A percentile compares a stretch with the other conserved stretches of the same genome.
Conservation (phyloP, 2,329 filamentous ascomycete genomes). For the Neopestalotiopsis sp. region DNA sequence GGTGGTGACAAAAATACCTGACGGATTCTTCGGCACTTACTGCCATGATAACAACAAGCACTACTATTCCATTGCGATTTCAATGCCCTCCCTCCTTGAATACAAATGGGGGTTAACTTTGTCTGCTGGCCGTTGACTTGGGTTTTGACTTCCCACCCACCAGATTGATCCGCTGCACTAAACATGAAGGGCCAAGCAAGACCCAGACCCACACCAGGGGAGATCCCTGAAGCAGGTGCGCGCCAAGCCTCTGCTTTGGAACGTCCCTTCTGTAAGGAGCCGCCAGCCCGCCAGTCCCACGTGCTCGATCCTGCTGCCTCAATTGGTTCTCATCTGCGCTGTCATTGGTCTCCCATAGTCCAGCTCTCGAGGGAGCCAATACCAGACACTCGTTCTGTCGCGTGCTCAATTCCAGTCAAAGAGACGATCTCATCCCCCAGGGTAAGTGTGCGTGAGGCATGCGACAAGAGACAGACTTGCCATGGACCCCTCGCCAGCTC, state of each 20-base stretch:
- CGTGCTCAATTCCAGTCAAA: slow-evolving; percentile 17
- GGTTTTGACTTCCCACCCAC: background rate
- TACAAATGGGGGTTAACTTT: background rate
- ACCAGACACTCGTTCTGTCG: slow-evolving; percentile 17
- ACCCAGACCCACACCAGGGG: background rate
- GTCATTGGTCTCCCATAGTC: slow-evolving; percentile 8
- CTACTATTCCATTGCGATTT: no score
- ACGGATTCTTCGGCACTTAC: no score
- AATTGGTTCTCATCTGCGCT: slow-evolving; percentile 8
- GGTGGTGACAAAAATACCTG: background rate
- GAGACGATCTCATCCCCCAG: slow-evolving; percentile 2
- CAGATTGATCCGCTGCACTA: background rate
- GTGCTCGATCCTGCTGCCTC: slow-evolving; percentile 15
- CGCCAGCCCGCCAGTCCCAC: background rate
- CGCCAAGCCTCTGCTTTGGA: slow-evolving; percentile 2
- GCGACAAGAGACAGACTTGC: background rate
- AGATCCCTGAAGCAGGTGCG: background rate
- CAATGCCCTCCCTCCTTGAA: background rate
- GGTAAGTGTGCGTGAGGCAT: background rate
- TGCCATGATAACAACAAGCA: no score
- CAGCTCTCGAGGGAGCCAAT: slow-evolving; percentile 10
- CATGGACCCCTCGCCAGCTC: no score
- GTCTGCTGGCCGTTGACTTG: background rate
- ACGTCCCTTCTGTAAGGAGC: background rate
- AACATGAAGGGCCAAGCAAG: background rate